Evolutionary conservation across 2,329 filamentous ascomycete genomes (phyloP).

Genomic region (Xylariaceae sp.): DNA sequence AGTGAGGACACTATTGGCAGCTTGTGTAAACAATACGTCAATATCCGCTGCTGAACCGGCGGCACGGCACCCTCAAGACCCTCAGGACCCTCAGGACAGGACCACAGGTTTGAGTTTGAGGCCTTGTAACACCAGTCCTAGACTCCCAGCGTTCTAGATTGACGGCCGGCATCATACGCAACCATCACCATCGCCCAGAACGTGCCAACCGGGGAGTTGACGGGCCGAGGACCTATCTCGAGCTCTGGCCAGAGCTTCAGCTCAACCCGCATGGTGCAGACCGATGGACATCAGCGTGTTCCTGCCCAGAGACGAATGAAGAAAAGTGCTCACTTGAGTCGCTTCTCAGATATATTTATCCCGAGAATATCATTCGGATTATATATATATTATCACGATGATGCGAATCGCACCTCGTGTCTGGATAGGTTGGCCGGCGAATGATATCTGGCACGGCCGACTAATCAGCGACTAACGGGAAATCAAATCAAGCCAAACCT

Average conservation of each 20-base stretch:
- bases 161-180: not conserved
- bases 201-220: not conserved
- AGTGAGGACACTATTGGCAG: not conserved
- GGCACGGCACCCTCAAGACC: no score
- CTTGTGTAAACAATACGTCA: not conserved
- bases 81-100: no score
- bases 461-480: not conserved
- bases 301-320: not conserved
- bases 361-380: not conserved
- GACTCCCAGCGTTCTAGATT: not conserved
- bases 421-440: not conserved
- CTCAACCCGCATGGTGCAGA: not conserved
- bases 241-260: not conserved
- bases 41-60: not conserved
- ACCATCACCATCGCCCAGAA: not conserved
- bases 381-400: not conserved
- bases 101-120: not conserved
- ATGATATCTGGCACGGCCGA: not conserved
- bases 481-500: not conserved
- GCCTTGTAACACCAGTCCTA: not conserved
- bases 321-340: no score
- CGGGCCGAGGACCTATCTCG: not conserved
- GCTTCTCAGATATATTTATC: no score
- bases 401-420: not conserved
- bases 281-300: not conserved